Base-by-base conservation (phyloP, 1,284 basidiomycete species). In the Mycosarcoma maydis region DNA sequence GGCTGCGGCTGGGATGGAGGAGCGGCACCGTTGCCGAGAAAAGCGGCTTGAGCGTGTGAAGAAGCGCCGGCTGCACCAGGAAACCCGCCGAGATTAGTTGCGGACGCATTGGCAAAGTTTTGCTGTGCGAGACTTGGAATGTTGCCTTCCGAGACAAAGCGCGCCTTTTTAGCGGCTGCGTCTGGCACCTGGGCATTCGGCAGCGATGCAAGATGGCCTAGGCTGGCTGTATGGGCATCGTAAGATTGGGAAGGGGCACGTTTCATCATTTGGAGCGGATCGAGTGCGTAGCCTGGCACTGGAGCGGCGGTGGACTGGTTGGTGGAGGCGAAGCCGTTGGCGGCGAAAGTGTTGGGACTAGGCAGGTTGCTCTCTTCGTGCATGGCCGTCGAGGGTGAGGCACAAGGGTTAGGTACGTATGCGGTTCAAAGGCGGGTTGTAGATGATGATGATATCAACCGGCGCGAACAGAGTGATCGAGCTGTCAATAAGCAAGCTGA, bases 101-200 rank as follows among this genome's bases (percentile, higher is more conserved):
- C 29, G 20, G 45, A 44, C 1, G 47, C 5, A 45, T 50, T 57
- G 23, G 30, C 49, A 41, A 71, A 66, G 49, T 59, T 65, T 6
- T 62, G 67, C 41, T 62, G 62, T 7, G 44, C 48, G 16, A 67
- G 44, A 39, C 43, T 65, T 14, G 68, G 69, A 20, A 75, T 64
- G 62, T 75, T 72, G 36, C 73, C 75, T 24, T 75, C 75, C 6
- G 71, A 73, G 22, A 75, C 71, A 37, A 73, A 77, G 41, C 75
- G 72, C 2, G 73, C 64, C 53, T 77, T 77, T 32, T 75, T 75
- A 29, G 54, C 45, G 26, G 43, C 54, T 3, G 58, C 56, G 24
- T 53, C 54, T 4, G 54, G 30, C 41, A 72, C 41, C 14, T 65
- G 54, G 4, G 61, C 4, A 38, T 52, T 52, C 24, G 56, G 53